phyloP scores from a whole-genome alignment of 495 filamentous ascomycete genomes.

The Parmelia sp. region DNA sequence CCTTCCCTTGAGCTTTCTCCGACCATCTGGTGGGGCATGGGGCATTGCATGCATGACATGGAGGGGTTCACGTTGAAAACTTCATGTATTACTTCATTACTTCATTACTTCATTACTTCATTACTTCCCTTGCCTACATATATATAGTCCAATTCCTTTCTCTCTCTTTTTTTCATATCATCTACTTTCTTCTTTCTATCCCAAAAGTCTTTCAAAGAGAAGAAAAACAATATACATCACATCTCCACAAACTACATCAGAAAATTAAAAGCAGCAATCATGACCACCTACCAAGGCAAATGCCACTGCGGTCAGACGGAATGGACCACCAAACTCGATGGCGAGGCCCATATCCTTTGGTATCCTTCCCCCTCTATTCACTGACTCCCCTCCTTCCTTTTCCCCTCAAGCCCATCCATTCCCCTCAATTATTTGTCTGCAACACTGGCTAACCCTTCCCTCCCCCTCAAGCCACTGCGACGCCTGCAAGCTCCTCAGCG shows the following conservation, averaged over 20 bases:
- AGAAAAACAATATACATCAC: not conserved
- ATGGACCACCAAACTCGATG: slow-evolving; percentile 42
- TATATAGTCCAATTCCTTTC: too few relatives aligned
- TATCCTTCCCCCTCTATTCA: slow-evolving; percentile 21
- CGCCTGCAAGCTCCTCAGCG: slow-evolving; percentile 45
- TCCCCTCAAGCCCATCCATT: not conserved
- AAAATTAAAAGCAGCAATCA: too few relatives aligned
- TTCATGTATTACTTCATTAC: too few relatives aligned
- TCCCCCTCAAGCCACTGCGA: slow-evolving; percentile 41
- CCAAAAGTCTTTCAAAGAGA: not conserved
- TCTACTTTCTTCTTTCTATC: not conserved
- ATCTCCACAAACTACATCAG: not conserved
- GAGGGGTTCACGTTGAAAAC: too few relatives aligned
- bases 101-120: too few relatives aligned
- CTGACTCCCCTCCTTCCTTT: not conserved
- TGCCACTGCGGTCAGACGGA: slow-evolving; percentile 48
- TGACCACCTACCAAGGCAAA: slow-evolving; percentile 37
- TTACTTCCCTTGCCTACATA: too few relatives aligned
- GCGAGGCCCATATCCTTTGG: slow-evolving; percentile 43
- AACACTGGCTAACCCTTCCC: not conserved
- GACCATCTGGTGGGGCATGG: too few relatives aligned
- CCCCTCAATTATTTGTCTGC: not conserved
- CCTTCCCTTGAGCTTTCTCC: too few relatives aligned
- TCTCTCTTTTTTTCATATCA: too few relatives aligned
- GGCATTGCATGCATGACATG: too few relatives aligned